phyloP scores from a whole-genome alignment of 1,284 basidiomycete species.

The Ustilago curta region DNA sequence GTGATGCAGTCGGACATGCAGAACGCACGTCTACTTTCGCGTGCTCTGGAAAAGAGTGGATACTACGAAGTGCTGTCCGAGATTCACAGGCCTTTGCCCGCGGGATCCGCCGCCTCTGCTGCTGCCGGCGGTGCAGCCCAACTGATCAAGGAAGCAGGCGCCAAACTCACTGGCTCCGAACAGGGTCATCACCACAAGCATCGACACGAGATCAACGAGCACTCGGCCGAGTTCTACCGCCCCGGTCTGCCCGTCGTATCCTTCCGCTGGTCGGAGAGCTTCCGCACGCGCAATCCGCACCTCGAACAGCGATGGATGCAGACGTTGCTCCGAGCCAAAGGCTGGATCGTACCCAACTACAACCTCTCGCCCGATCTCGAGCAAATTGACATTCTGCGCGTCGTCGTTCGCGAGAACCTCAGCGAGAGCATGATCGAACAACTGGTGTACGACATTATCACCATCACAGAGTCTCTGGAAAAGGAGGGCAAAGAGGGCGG shows the following conservation, averaged over 20 bases:
- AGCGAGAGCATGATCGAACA: slow-evolving; percentile 64
- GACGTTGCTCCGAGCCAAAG: slow-evolving; percentile 79
- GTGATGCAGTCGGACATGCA: slow-evolving; percentile 79
- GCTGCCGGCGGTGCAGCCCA: slow-evolving; percentile 12
- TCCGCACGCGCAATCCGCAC: slow-evolving; percentile 56
- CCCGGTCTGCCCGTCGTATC: slow-evolving; percentile 89
- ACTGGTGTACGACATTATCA: slow-evolving; percentile 65
- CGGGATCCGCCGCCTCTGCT: slow-evolving; percentile 3
- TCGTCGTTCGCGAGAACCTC: slow-evolving; percentile 65
- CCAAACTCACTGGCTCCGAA: slow-evolving; percentile 70
- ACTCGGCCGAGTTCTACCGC: slow-evolving; percentile 74
- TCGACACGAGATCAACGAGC: slow-evolving; percentile 58
- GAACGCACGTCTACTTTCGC: slow-evolving; percentile 82
- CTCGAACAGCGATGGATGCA: slow-evolving; percentile 88
- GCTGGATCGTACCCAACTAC: slow-evolving; percentile 75
- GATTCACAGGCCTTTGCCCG: slow-evolving; percentile 69
- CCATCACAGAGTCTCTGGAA: slow-evolving; percentile 59
- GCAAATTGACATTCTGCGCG: slow-evolving; percentile 63
- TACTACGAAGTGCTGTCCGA: slow-evolving; percentile 76
- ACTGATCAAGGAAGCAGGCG: slow-evolving; percentile 58
- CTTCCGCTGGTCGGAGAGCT: slow-evolving; percentile 83
- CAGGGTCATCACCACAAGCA: neutral
- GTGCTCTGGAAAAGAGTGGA: slow-evolving; percentile 83
- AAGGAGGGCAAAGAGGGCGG: slow-evolving; percentile 34
- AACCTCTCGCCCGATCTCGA: slow-evolving; percentile 57